Base-by-base conservation (phyloP, 495 filamentous ascomycete genomes). In the Podospora australis region DNA sequence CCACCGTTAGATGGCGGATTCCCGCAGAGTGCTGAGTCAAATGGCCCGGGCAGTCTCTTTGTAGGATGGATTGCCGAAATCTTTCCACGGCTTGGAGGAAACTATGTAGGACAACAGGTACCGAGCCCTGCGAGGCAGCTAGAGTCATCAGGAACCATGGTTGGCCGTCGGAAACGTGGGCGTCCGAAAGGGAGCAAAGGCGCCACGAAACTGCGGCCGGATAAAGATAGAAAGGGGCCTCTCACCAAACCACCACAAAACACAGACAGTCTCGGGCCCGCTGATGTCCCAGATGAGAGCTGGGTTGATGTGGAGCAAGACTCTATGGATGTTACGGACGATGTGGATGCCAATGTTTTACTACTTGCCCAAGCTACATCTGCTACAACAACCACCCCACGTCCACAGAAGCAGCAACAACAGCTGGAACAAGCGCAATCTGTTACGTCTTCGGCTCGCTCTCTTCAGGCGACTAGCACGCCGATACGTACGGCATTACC, bases 61-160 rank as follows among this genome's bases (percentile, higher is more conserved):
- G 69, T 80, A 26, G 77, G 77, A 7, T 80, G 77, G 77, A 63
- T 80, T 28, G 66, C 74, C 8, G 77, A 80, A 44, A 78, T 80
- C 46, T 80, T 80, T 46, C 77, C 77, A 22, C 68, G 66, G 43
- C 54, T 75, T 20, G 62, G 56, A 32, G 53, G 57, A 11, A 62
- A 59, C 25, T 44, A 43, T 28, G 13, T 8, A 7, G 39, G 26
- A 11, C 56, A 56, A 34, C 56, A 43, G 29, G 48, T 35, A 11
- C 39, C 50, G 42, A 60, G 46, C 44, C 60, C 59, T 35, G 52
- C 42, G n/a, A 42, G 52, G 6, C 59, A 56, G 36, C 60, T 57
- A 2, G 25, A 54, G 6, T 20, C 38, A 20, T 19, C 38, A 22
- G 20, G 17, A 40, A 13, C 26, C 6, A 30, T 30, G 13, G 5